Evolutionary conservation across 768 basidiomycete genomes (phyloP).

Genomic region (Russula foetens): DNA sequence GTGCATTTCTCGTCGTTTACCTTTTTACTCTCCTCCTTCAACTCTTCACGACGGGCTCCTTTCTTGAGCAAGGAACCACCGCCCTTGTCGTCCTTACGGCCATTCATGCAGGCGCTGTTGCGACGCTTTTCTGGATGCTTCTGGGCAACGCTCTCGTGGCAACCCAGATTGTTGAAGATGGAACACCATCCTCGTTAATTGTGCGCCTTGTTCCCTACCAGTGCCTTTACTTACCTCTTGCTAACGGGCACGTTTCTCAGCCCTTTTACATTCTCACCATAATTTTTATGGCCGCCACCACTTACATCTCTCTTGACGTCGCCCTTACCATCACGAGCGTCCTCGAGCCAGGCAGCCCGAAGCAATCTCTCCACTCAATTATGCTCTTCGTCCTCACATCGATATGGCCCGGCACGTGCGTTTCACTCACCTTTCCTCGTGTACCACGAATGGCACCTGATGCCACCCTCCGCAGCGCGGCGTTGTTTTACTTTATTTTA

Average conservation of each 20-base stretch:
- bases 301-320: constrained; percentile 82
- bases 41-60: constrained; percentile 69
- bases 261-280: constrained; percentile 51
- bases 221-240: neutral
- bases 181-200: constrained; percentile 60
- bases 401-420: constrained; percentile 73
- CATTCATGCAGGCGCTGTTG: constrained; percentile 71
- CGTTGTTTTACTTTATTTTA: constrained; percentile 57
- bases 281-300: constrained; percentile 60
- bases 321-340: constrained; percentile 56
- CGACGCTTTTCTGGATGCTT: constrained; percentile 71
- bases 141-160: constrained; percentile 70
- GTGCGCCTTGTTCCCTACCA: constrained; percentile 34
- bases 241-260: constrained; percentile 29
- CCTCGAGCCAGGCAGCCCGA: constrained; percentile 54
- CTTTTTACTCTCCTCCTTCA: constrained; percentile 69
- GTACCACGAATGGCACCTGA: neutral
- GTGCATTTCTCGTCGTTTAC: constrained; percentile 57
- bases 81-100: constrained; percentile 64
- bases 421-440: constrained; percentile 16
- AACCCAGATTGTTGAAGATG: constrained; percentile 92
- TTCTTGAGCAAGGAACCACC: constrained; percentile 71
- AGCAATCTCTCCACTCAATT: constrained; percentile 49
- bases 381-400: constrained; percentile 75
- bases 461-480: constrained; percentile 36